These are phyloP conservation scores for Clonostachys sp. DNA, from an alignment of 2,329 filamentous ascomycete genomes.

Conservation along the genomic window DNA sequence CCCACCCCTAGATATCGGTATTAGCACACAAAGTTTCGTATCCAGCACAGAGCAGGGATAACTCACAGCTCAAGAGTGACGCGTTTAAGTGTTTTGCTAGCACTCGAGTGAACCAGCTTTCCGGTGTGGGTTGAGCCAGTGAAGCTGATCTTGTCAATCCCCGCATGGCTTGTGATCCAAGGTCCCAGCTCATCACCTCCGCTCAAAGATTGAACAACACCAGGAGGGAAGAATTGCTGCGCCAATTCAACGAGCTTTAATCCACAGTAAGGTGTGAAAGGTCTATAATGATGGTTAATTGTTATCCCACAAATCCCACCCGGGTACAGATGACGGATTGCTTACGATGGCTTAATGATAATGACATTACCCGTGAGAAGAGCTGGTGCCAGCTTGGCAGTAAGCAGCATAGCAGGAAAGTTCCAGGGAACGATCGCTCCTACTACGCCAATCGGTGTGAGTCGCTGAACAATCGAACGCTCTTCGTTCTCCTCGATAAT, in stretches of 20 bases:
- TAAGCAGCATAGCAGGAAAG: conserved; percentile 46
- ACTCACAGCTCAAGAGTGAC: conserved; percentile 2
- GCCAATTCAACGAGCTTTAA: conserved; percentile 59
- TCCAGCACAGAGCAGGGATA: no score
- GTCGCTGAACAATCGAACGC: conserved; percentile 4
- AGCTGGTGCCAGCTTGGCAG: conserved; percentile 51
- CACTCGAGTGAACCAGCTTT: conserved; percentile 40
- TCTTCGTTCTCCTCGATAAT: conserved; percentile 20
- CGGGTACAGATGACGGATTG: no score
- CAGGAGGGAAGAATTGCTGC: conserved; percentile 46
- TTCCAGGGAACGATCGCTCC: conserved; percentile 55
- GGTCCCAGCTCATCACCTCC: conserved; percentile 58
- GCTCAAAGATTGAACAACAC: conserved; percentile 54
- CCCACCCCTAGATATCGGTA: conserved; percentile 28
- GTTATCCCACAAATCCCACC: no score
- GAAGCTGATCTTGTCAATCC: conserved; percentile 57
- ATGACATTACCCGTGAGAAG: conserved; percentile 51
- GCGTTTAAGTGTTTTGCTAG: conserved; percentile 3
- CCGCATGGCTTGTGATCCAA: conserved; percentile 49
- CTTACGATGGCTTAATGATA: conserved; percentile 48
- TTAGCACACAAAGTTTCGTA: no score
- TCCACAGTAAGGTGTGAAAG: conserved; percentile 51
- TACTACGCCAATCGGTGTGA: conserved; percentile 48
- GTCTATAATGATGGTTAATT: conserved; percentile 7
- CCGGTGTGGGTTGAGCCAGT: conserved; percentile 56